A percentile compares a stretch with the other conserved stretches of the same genome.
Evolutionary conservation across 2,329 filamentous ascomycete genomes (phyloP).

Genomic region (Colletotrichum gigasporum): DNA sequence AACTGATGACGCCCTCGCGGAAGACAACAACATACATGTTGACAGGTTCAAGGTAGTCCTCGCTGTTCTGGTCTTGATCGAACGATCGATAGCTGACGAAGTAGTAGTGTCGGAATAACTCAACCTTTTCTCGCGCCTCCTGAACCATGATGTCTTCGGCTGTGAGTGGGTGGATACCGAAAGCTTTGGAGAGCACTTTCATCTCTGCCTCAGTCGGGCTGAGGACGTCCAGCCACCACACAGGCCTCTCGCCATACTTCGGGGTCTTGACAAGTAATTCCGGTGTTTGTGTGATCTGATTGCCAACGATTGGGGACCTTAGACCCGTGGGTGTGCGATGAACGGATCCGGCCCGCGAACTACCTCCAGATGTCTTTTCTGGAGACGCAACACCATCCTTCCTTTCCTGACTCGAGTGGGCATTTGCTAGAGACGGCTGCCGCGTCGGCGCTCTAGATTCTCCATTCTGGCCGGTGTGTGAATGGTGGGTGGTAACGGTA

Average conservation of each 20-base stretch:
- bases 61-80: slow-evolving; percentile 90
- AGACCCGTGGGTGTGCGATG: slow-evolving; percentile 57
- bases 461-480: slow-evolving; percentile 44
- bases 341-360: slow-evolving; percentile 49
- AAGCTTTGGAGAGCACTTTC: slow-evolving; percentile 90
- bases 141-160: slow-evolving; percentile 98
- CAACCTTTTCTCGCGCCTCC: slow-evolving; percentile 96
- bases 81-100: slow-evolving; percentile 99
- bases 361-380: slow-evolving; percentile 41
- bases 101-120: slow-evolving; percentile 97
- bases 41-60: slow-evolving; percentile 92
- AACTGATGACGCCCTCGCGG: slow-evolving; percentile 92
- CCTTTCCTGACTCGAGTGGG: slow-evolving; percentile 38
- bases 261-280: slow-evolving; percentile 55
- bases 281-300: slow-evolving; percentile 37
- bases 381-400: slow-evolving; percentile 41
- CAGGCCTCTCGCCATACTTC: slow-evolving; percentile 82
- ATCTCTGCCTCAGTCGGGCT: slow-evolving; percentile 94
- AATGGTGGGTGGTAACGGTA: slow-evolving; percentile 34
- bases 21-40: slow-evolving; percentile 99
- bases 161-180: slow-evolving; percentile 94
- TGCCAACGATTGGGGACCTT: slow-evolving; percentile 46
- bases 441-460: slow-evolving; percentile 57
- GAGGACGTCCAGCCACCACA: slow-evolving; percentile 96
- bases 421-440: slow-evolving; percentile 52